Conservation (phyloP, 169 alveolate genomes). For the Plasmodium malariae region DNA sequence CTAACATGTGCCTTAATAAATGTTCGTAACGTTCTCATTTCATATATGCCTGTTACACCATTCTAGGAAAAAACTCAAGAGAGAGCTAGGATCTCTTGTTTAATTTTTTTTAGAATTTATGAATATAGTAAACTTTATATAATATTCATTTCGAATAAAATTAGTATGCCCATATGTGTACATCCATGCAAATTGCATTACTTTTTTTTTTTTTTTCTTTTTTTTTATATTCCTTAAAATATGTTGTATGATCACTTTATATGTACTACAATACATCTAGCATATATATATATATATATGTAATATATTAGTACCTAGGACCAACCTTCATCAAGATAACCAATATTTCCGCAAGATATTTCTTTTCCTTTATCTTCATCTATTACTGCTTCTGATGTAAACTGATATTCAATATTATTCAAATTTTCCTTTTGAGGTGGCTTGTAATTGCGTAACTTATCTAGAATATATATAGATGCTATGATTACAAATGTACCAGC, state of each 20-base stretch:
- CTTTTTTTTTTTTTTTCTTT: constrained; percentile 25
- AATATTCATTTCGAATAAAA: too few relatives aligned
- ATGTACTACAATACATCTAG: constrained; percentile 37
- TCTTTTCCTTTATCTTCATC: constrained; percentile 30
- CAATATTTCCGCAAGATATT: constrained; percentile 6
- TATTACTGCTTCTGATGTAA: not conserved
- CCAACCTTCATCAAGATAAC: constrained; percentile 45
- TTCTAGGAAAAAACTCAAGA: too few relatives aligned
- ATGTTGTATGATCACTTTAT: constrained; percentile 43
- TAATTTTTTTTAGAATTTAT: too few relatives aligned
- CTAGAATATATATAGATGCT: constrained; percentile 14
- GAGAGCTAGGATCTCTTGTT: too few relatives aligned
- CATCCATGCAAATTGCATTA: too few relatives aligned
- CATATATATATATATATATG: too few relatives aligned
- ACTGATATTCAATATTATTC: constrained; percentile 19
- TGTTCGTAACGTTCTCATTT: too few relatives aligned
- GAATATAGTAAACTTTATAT: too few relatives aligned
- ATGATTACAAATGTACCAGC: constrained; percentile 48
- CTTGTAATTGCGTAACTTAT: not conserved
- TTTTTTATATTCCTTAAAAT: constrained; percentile 23
- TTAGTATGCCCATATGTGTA: too few relatives aligned
- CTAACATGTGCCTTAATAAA: too few relatives aligned
- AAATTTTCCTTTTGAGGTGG: not conserved
- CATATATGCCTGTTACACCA: too few relatives aligned
- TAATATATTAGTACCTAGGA: too few relatives aligned